A percentile compares a stretch with the other conserved stretches of the same genome.
Conservation (phyloP, 306 rosid species). For the Vigna hirtella region DNA sequence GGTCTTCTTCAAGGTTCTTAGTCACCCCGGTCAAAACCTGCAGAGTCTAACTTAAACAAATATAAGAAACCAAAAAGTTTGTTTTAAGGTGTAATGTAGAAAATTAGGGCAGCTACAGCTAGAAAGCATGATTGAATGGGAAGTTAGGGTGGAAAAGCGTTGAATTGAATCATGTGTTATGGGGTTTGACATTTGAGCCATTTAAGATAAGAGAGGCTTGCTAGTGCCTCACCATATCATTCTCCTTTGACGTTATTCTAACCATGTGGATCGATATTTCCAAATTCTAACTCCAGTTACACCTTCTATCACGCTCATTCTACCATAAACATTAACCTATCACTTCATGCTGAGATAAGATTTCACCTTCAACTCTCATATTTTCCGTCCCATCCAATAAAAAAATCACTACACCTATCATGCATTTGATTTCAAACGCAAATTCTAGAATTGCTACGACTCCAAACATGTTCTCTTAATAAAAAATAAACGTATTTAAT, state of each 20-base stretch:
- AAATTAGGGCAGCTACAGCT: constrained; percentile 1
- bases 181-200: constrained; percentile 1
- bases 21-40: neutral
- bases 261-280: too few species aligned
- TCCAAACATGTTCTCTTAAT: too few species aligned
- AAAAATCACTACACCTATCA: too few species aligned
- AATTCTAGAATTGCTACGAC: neutral
- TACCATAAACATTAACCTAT: neutral
- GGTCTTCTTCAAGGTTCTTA: neutral
- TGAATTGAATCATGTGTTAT: neutral
- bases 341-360: neutral
- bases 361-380: neutral
- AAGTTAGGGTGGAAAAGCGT: neutral
- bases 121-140: neutral
- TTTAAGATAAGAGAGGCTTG: neutral
- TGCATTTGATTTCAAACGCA: constrained; percentile 28
- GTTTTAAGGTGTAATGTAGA: neutral
- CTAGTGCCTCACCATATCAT: too few species aligned
- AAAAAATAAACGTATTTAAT: neutral
- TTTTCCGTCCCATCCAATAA: neutral
- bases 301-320: neutral
- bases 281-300: neutral
- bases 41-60: constrained; percentile 2
- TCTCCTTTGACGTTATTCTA: too few species aligned
- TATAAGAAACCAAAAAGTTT: neutral